Conservation (phyloP, 371 early-diverging fungal species). For the Mucor mucedo region DNA sequence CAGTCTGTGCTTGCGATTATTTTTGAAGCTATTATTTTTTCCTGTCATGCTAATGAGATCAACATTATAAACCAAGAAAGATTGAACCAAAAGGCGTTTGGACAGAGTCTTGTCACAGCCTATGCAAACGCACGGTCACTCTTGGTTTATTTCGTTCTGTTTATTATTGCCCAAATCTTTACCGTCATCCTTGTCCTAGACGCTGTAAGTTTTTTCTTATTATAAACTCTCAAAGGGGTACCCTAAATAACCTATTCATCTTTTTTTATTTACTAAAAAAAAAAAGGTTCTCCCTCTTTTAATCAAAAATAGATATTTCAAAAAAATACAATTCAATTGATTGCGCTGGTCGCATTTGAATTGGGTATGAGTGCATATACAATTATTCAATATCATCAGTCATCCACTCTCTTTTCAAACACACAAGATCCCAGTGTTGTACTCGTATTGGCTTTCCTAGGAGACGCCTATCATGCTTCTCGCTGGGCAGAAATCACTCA, state of each 20-base stretch:
- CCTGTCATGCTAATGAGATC: conserved; percentile 39
- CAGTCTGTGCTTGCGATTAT: conserved; percentile 47
- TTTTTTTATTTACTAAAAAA: neutral
- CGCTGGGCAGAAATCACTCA: conserved; percentile 55
- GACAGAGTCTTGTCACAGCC: conserved; percentile 30
- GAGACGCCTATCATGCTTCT: conserved; percentile 41
- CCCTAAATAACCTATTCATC: neutral
- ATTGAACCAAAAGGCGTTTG: conserved; percentile 37
- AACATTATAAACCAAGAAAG: conserved; percentile 41
- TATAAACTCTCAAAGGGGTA: neutral
- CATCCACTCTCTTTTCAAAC: conserved; percentile 43
- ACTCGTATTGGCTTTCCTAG: conserved; percentile 32
- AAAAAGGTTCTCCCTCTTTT: neutral
- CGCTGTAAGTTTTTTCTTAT: conserved; percentile 39
- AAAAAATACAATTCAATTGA: conserved; percentile 57
- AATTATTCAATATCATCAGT: conserved; percentile 54
- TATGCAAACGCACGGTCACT: conserved; percentile 54
- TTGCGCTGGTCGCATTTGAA: conserved; percentile 54
- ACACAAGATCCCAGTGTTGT: conserved; percentile 26
- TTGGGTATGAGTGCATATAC: conserved; percentile 53
- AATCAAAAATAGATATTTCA: conserved; percentile 45
- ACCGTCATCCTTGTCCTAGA: conserved; percentile 47
- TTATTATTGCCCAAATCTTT: conserved; percentile 54
- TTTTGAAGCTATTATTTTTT: conserved; percentile 50
- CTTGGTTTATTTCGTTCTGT: conserved; percentile 48